Base-by-base conservation (phyloP, 2,329 filamentous ascomycete species). In the Eurotiales sp. region DNA sequence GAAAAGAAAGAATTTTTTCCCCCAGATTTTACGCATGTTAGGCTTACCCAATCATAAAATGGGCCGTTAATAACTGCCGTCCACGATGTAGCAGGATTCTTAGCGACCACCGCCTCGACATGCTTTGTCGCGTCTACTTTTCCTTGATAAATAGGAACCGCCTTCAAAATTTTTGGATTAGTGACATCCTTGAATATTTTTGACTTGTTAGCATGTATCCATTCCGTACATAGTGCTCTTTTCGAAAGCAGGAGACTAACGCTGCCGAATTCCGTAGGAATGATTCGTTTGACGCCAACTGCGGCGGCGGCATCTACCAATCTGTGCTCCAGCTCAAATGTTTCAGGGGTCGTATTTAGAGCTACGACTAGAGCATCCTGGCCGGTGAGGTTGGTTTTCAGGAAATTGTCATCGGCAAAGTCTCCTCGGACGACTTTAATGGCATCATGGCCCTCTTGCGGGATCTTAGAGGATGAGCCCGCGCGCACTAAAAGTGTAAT, bases 241-340 rank as follows among this genome's bases (percentile, higher is more conserved):
- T n/a, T n/a, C n/a, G 10, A 36, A 36, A 17, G 32, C 7, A 37
- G 3, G 22, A 44, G 25, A 51, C 49, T 40, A 15, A 51, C 50
- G 32, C 50, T 51, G 32, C 50, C 50, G 12, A 46, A 51, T 19
- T 51, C 50, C 36, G 36, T 46, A 51, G 50, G 50, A n/a, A 51
- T 51, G 15, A 51, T 46, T 23, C 43, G 34, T 34, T 51, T 51
- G 7, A 51, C 43, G 6, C 50, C 50, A 14, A 45, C 42, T 14
- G 27, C 37, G 12, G 50, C 50, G 7, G 50, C 50, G 34, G 30
- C 29, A 51, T 46, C 43, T 11, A 45, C 29, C 27, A 51, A 25
- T 12, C 21, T 40, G 21, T 42, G 30, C 27, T 51, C 42, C 22
- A 51, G 12, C 11, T 46, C 36, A n/a, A 51, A 40, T 7, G 23